These are phyloP conservation scores for Bidens hawaiensis DNA, from an alignment of 140 eudicot species.

Conservation along the genomic window DNA sequence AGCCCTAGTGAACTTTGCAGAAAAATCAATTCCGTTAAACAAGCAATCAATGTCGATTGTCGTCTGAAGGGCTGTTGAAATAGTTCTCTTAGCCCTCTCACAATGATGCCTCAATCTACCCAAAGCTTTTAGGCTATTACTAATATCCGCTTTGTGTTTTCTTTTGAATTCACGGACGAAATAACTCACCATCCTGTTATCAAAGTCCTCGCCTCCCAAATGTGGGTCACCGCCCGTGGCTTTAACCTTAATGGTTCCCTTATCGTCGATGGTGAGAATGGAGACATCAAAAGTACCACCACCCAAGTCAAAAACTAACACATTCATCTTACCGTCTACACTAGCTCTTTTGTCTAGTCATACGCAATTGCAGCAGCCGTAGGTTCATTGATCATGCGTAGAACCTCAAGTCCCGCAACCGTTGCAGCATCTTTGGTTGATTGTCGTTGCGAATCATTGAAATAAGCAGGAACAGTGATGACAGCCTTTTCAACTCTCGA, in stretches of 20 bases:
- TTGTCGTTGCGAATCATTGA: slow-evolving; percentile 26
- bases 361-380: slow-evolving; percentile 32
- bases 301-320: slow-evolving; percentile 23
- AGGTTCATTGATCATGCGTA: slow-evolving; percentile 28
- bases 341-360: slow-evolving; percentile 18
- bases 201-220: slow-evolving; percentile 26
- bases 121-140: slow-evolving; percentile 23
- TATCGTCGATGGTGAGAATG: slow-evolving; percentile 11
- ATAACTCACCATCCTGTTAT: slow-evolving; percentile 21
- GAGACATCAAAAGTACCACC: slow-evolving; percentile 40
- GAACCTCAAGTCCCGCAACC: slow-evolving; percentile 29
- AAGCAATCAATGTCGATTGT: slow-evolving; percentile 18
- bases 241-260: slow-evolving; percentile 20
- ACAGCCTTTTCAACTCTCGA: slow-evolving; percentile 20
- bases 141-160: slow-evolving; percentile 17
- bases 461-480: slow-evolving; percentile 29
- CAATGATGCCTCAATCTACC: slow-evolving; percentile 27
- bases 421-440: slow-evolving; percentile 33
- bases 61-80: slow-evolving; percentile 13
- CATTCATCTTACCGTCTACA: slow-evolving; percentile 24
- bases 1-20: slow-evolving; percentile 16
- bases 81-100: slow-evolving; percentile 25
- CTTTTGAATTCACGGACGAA: slow-evolving; percentile 13
- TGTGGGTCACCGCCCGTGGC: slow-evolving; percentile 28
- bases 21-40: slow-evolving; percentile 20